phyloP scores from a whole-genome alignment of 805 yeast genomes.

The Candida vartiovaarae region DNA sequence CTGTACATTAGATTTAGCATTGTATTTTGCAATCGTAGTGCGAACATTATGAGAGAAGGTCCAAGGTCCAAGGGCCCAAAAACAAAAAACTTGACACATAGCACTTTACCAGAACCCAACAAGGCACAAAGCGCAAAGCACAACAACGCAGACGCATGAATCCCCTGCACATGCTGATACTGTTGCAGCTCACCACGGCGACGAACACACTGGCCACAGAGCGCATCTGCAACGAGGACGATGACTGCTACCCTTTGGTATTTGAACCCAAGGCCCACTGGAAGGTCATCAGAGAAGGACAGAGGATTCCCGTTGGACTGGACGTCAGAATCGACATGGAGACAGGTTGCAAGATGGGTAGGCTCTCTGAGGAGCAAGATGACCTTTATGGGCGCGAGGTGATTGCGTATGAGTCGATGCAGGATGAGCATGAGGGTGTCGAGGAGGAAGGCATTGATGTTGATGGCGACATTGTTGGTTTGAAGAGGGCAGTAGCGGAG shows the following conservation, averaged over 20 bases:
- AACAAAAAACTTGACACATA: too few relatives aligned
- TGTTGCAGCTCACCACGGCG: too few relatives aligned
- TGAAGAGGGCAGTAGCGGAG: background rate
- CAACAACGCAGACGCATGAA: too few relatives aligned
- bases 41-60: too few relatives aligned
- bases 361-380: conserved; percentile 27
- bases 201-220: too few relatives aligned
- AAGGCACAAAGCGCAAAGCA: too few relatives aligned
- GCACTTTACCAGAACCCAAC: too few relatives aligned
- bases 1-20: too few relatives aligned
- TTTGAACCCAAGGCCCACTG: conserved; percentile 65
- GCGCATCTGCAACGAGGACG: background rate
- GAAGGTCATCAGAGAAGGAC: conserved; percentile 65
- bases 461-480: background rate
- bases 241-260: conserved; percentile 53
- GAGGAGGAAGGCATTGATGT: background rate
- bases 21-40: too few relatives aligned
- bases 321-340: conserved; percentile 62
- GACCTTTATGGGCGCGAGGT: background rate
- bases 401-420: background rate
- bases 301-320: conserved; percentile 71
- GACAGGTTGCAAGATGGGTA: conserved; percentile 68
- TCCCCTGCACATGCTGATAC: too few relatives aligned
- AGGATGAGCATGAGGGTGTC: background rate
- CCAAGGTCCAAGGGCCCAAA: too few relatives aligned